A percentile compares a stretch with the other conserved stretches of the same genome.
Conservation (phyloP, 768 basidiomycete genomes). For the Phylloporus arenicola region DNA sequence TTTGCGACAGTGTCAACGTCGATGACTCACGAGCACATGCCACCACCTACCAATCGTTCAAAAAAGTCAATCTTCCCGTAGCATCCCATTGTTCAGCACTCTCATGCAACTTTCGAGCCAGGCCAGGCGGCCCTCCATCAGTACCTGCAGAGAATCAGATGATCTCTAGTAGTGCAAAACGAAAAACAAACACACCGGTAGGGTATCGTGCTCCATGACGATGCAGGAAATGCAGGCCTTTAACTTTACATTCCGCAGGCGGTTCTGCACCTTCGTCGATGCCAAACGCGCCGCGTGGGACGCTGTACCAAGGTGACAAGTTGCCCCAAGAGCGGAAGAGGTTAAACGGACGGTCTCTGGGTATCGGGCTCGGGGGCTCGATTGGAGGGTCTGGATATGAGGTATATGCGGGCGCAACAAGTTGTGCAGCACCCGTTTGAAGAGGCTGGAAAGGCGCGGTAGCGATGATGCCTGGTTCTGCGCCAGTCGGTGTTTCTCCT, state of each 20-base stretch:
- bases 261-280: conserved; percentile 64
- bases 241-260: conserved; percentile 65
- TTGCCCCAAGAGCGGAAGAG: conserved; percentile 81
- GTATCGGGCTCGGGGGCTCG: neutral
- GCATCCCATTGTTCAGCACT: conserved; percentile 57
- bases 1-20: neutral
- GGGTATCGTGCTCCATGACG: conserved; percentile 78
- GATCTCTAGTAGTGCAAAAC: neutral
- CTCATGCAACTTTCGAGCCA: conserved; percentile 52
- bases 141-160: conserved; percentile 33
- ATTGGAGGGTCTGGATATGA: conserved; percentile 15
- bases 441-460: conserved; percentile 77
- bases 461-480: conserved; percentile 64
- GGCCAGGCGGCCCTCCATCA: conserved; percentile 58
- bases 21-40: conserved; percentile 1
- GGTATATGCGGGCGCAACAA: conserved; percentile 45
- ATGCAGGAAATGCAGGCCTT: conserved; percentile 74
- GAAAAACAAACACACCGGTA: conserved; percentile 44
- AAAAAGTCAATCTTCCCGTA: conserved; percentile 59
- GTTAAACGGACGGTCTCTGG: conserved; percentile 45
- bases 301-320: conserved; percentile 81
- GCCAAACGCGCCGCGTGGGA: conserved; percentile 60
- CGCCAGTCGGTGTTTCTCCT: conserved; percentile 75
- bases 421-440: conserved; percentile 62
- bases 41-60: conserved; percentile 69